Conservation (phyloP, 495 filamentous ascomycete species). For the Neurospora tetrasperma region DNA sequence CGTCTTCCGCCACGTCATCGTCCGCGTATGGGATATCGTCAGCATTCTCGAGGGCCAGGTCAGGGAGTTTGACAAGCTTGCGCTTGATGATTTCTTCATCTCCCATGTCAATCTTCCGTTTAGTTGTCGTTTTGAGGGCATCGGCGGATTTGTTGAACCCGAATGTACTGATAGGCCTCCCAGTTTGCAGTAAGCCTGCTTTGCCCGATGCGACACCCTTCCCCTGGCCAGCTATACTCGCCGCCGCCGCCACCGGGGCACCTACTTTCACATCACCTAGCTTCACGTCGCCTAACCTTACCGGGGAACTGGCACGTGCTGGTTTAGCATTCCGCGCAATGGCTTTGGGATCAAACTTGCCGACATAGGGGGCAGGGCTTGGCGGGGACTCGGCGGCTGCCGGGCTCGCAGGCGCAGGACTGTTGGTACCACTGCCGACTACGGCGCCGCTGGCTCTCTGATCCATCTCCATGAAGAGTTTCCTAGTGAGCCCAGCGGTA, state of each 20-base stretch:
- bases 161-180: slow-evolving; percentile 60
- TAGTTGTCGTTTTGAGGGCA: slow-evolving; percentile 54
- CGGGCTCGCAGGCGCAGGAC: slow-evolving; percentile 46
- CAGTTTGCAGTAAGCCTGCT: slow-evolving; percentile 20
- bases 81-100: slow-evolving; percentile 79
- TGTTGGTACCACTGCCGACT: slow-evolving; percentile 27
- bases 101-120: slow-evolving; percentile 69
- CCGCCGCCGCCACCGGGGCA: neutral
- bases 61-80: slow-evolving; percentile 80
- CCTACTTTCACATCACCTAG: slow-evolving; percentile 21
- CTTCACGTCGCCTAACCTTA: slow-evolving; percentile 30
- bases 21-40: slow-evolving; percentile 48
- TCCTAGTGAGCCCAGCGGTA: slow-evolving; percentile 50
- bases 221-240: slow-evolving; percentile 1
- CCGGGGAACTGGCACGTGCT: slow-evolving; percentile 31
- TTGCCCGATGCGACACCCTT: slow-evolving; percentile 2
- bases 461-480: slow-evolving; percentile 66
- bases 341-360: slow-evolving; percentile 84
- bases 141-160: slow-evolving; percentile 66
- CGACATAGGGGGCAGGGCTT: slow-evolving; percentile 46
- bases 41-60: slow-evolving; percentile 55
- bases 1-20: slow-evolving; percentile 47
- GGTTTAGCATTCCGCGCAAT: slow-evolving; percentile 65
- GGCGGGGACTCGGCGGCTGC: slow-evolving; percentile 33
- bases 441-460: slow-evolving; percentile 51